Evolutionary conservation across 2,329 filamentous ascomycete genomes (phyloP).

Genomic region (Penicillium sp.): DNA sequence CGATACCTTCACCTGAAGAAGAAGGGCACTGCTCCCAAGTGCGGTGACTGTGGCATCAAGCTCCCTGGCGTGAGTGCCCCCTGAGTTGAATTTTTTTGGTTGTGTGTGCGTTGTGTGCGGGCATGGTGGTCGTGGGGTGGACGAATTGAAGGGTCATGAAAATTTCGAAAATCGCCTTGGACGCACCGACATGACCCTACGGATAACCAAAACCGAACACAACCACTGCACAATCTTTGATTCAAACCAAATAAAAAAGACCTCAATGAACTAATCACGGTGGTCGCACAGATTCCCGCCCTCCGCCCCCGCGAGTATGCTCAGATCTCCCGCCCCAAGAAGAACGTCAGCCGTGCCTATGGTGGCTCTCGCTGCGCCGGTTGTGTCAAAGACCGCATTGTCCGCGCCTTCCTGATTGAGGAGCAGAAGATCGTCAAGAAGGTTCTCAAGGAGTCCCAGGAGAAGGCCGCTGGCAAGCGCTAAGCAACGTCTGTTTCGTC

Average conservation of each 20-base stretch:
- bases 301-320: conserved; percentile 98
- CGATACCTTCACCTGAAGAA: conserved; percentile 99
- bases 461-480: conserved; percentile 55
- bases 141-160: conserved; percentile 11
- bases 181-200: conserved; percentile 6
- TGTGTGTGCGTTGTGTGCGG: conserved; percentile 16
- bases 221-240: conserved; percentile 2
- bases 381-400: conserved; percentile 97
- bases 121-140: conserved; percentile 13
- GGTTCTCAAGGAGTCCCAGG: conserved; percentile 97
- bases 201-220: conserved; percentile 11
- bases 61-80: conserved; percentile 85
- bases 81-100: conserved; percentile 17
- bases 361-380: conserved; percentile 97
- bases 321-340: conserved; percentile 95
- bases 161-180: conserved; percentile 7
- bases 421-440: conserved; percentile 99
- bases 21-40: conserved; percentile 96
- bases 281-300: conserved; percentile 69
- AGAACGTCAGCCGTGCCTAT: conserved; percentile 98
- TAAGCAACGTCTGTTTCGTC: conserved; percentile 37
- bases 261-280: conserved; percentile 16
- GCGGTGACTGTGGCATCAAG: conserved; percentile 98
- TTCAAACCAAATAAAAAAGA: neutral
- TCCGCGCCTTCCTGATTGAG: conserved; percentile 98